phyloP scores from a whole-genome alignment of 768 basidiomycete genomes.

The Phlebiopsis gigantea region DNA sequence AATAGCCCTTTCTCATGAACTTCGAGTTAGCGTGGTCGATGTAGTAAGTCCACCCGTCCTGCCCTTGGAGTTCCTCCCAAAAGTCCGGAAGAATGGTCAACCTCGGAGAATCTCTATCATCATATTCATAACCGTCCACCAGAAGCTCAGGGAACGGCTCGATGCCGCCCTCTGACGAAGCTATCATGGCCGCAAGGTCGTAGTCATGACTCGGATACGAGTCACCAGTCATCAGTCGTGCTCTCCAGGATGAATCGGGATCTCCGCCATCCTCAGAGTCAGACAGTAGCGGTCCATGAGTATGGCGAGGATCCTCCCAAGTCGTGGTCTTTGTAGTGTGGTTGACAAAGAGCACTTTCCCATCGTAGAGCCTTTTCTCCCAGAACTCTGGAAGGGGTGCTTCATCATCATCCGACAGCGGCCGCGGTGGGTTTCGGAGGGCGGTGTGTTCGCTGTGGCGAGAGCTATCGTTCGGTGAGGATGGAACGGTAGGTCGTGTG shows the following conservation, averaged over 20 bases:
- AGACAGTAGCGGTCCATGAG: not conserved
- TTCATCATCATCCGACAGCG: not conserved
- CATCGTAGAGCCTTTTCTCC: conserved; percentile 8
- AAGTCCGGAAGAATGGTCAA: conserved; percentile 3
- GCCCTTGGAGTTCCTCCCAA: conserved; percentile 2
- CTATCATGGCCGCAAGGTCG: too few species aligned
- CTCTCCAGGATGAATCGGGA: not conserved
- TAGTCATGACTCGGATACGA: too few species aligned
- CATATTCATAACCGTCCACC: conserved; percentile 2
- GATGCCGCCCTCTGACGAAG: not conserved
- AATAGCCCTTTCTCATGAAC: not conserved
- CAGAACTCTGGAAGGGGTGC: conserved; percentile 9
- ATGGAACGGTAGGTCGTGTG: too few species aligned
- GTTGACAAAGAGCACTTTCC: conserved; percentile 90
- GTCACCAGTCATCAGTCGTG: not conserved
- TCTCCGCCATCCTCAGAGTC: not conserved
- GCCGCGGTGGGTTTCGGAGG: not conserved
- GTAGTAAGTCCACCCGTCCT: conserved; percentile 5
- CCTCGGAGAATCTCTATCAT: not conserved
- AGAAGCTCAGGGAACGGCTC: conserved; percentile 5
- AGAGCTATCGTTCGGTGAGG: not conserved
- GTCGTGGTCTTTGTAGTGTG: conserved; percentile 99
- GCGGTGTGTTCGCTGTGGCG: not conserved
- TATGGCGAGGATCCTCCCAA: conserved; percentile 93
- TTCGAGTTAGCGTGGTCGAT: conserved; percentile 5